phyloP scores from a whole-genome alignment of 768 basidiomycete genomes.

The Macrocybe gigantea region DNA sequence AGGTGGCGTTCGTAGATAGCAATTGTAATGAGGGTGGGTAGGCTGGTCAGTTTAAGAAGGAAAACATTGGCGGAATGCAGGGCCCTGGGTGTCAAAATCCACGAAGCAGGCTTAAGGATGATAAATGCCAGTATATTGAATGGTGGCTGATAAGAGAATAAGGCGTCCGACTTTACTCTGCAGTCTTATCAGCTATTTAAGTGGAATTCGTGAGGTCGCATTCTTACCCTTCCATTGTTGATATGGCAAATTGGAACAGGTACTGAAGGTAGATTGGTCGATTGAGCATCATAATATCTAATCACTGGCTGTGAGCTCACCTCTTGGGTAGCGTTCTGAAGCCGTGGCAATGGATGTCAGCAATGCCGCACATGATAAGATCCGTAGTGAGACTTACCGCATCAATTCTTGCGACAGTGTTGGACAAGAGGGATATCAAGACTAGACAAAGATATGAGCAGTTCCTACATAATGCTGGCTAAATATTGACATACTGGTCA shows the following conservation, averaged over 20 bases:
- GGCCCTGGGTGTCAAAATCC: conserved; percentile 64
- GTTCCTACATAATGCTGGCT: neutral
- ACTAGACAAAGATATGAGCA: conserved; percentile 26
- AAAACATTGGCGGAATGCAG: conserved; percentile 85
- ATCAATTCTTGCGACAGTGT: conserved; percentile 82
- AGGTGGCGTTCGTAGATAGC: conserved; percentile 76
- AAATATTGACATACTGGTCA: conserved; percentile 57
- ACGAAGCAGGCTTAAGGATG: conserved; percentile 76
- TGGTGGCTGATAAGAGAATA: conserved; percentile 90
- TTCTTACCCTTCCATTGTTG: conserved; percentile 80
- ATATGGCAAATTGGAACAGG: conserved; percentile 80
- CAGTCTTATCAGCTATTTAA: conserved; percentile 1
- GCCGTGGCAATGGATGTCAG: too few species aligned
- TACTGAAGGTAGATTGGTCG: conserved; percentile 53
- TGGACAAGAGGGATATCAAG: conserved; percentile 86
- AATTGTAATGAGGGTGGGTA: conserved; percentile 75
- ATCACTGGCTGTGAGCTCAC: conserved; percentile 17
- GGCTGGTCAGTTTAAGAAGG: conserved; percentile 77
- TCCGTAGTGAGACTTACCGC: conserved; percentile 28
- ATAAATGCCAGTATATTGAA: conserved; percentile 81
- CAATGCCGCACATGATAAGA: too few species aligned
- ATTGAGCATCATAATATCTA: conserved; percentile 7
- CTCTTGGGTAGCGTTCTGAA: conserved; percentile 42
- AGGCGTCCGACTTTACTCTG: conserved; percentile 83
- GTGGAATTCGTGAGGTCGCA: neutral